Evolutionary conservation across 768 basidiomycete species (phyloP).

Genomic region (Termitomyces sp.): DNA sequence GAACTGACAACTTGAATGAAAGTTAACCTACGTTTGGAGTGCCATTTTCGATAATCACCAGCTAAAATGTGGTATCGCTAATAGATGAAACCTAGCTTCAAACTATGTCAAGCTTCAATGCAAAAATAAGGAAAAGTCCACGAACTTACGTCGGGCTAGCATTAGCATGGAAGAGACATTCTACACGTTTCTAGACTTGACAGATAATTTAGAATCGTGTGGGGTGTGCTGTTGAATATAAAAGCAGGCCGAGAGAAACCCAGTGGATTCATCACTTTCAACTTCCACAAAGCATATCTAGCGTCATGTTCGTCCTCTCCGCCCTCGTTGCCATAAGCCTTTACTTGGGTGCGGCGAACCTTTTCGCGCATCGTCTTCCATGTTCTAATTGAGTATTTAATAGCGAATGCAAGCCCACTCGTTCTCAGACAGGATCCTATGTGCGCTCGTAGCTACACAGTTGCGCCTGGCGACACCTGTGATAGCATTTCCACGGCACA

Average conservation of each 20-base stretch:
- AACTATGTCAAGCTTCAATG: neutral
- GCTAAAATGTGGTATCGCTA: neutral
- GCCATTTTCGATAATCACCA: neutral
- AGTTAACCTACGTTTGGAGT: neutral
- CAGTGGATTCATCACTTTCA: neutral
- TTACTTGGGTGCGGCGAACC: constrained; percentile 8
- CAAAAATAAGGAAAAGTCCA: too few species aligned
- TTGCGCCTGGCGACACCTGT: constrained; percentile 52
- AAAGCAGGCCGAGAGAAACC: neutral
- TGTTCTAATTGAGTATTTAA: neutral
- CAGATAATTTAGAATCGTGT: too few species aligned
- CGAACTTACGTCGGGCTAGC: too few species aligned
- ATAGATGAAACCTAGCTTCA: neutral
- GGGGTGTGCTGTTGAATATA: too few species aligned
- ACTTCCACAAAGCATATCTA: too few species aligned
- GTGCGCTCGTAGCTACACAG: constrained; percentile 53
- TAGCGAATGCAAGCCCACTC: constrained; percentile 8
- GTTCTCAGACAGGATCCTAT: neutral
- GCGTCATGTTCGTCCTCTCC: constrained; percentile 13
- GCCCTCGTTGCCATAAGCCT: constrained; percentile 7
- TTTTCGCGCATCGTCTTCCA: neutral
- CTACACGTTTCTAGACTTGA: neutral
- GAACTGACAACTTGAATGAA: neutral
- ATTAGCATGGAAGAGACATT: too few species aligned
- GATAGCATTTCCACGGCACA: constrained; percentile 47